These are phyloP conservation scores for Plasmodium relictum DNA, from an alignment of 169 alveolate species.

Conservation along the genomic window DNA sequence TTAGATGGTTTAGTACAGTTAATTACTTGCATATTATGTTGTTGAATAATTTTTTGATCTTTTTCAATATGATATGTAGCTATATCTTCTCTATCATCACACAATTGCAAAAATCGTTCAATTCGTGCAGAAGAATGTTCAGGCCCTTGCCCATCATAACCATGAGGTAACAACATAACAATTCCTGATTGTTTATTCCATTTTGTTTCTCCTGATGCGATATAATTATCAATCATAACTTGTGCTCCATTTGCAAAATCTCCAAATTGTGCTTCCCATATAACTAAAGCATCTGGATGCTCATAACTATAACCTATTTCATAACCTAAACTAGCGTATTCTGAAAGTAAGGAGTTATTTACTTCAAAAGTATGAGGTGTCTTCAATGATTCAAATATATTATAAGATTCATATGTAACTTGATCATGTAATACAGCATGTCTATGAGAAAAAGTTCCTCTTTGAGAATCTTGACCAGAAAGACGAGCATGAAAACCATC, in stretches of 20 bases:
- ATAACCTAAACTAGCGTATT: constrained; percentile 94
- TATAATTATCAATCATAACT: constrained; percentile 94
- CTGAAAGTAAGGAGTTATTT: constrained; percentile 93
- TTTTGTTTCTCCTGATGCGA: constrained; percentile 95
- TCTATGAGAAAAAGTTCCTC: constrained; percentile 98
- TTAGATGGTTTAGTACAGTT: constrained; percentile 93
- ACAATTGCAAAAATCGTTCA: constrained; percentile 90
- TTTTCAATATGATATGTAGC: constrained; percentile 67
- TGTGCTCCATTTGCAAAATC: constrained; percentile 98
- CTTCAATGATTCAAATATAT: constrained; percentile 69
- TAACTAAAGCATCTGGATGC: constrained; percentile 91
- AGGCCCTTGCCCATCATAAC: constrained; percentile 98
- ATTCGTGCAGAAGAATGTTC: constrained; percentile 95
- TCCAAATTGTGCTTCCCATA: constrained; percentile 97
- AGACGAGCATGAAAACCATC: constrained; percentile 95
- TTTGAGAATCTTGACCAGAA: constrained; percentile 96
- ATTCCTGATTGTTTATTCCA: constrained; percentile 94
- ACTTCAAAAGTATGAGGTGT: constrained; percentile 83
- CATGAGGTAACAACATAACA: constrained; percentile 94
- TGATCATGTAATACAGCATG: constrained; percentile 95
- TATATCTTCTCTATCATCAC: constrained; percentile 87
- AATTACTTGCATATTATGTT: constrained; percentile 89
- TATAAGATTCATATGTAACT: constrained; percentile 81
- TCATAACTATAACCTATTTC: constrained; percentile 96
- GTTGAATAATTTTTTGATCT: constrained; percentile 80